phyloP scores from a whole-genome alignment of 148 eudicot genomes.

The Bassia scoparia region DNA sequence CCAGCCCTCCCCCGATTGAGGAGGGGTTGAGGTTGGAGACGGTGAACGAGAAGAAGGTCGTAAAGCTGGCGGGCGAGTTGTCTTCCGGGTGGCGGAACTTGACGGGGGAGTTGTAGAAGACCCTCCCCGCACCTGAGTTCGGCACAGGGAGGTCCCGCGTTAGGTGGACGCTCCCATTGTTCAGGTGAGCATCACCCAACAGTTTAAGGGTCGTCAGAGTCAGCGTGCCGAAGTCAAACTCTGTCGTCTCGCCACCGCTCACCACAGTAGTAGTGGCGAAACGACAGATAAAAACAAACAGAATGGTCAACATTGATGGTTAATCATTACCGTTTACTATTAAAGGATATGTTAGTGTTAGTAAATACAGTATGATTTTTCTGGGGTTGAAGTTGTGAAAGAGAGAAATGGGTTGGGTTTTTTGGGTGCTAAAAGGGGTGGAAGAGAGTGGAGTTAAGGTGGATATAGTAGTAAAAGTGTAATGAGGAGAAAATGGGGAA shows the following conservation, averaged over 20 bases:
- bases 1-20: slow-evolving; percentile 80
- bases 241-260: slow-evolving; percentile 22
- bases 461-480: neutral
- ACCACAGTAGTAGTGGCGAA: neutral
- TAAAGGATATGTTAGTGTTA: too few relatives aligned
- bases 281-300: slow-evolving; percentile 3
- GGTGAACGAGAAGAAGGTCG: slow-evolving; percentile 69
- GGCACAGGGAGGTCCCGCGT: slow-evolving; percentile 73
- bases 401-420: neutral
- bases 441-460: neutral
- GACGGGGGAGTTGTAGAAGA: slow-evolving; percentile 49
- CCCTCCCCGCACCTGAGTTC: slow-evolving; percentile 69
- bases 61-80: slow-evolving; percentile 39
- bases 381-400: neutral
- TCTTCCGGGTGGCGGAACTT: slow-evolving; percentile 35
- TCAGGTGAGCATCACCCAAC: slow-evolving; percentile 76
- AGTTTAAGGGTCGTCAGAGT: slow-evolving; percentile 59
- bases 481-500: neutral
- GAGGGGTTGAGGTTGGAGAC: slow-evolving; percentile 59
- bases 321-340: too few relatives aligned
- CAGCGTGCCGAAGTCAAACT: slow-evolving; percentile 66
- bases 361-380: too few relatives aligned
- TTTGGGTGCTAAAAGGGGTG: neutral
- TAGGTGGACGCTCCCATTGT: slow-evolving; percentile 55
- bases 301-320: neutral